These are phyloP conservation scores for Phytophthora sp. DNA, from an alignment of 352 stramenopile species.

Conservation along the genomic window DNA sequence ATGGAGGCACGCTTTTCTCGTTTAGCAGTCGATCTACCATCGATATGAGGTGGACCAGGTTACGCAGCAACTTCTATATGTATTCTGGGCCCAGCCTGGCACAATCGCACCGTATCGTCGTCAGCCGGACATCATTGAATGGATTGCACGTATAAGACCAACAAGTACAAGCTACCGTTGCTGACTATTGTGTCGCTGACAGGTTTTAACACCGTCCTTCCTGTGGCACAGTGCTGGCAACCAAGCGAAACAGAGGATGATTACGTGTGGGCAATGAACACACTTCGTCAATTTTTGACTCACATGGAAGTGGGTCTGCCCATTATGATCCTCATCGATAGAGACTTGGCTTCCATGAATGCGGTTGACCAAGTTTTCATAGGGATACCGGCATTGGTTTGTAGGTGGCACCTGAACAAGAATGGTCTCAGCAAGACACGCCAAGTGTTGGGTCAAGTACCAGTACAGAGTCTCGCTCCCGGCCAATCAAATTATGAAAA, in stretches of 20 bases:
- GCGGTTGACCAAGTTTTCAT: conserved; percentile 1
- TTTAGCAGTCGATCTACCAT: neutral
- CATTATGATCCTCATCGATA: conserved; percentile 4
- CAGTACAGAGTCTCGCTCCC: neutral
- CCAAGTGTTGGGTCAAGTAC: neutral
- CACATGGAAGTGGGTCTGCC: conserved; percentile 4
- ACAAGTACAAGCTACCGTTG: neutral
- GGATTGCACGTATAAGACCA: neutral
- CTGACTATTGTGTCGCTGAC: neutral
- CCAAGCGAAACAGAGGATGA: conserved; percentile 17
- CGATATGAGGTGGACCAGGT: too few species aligned
- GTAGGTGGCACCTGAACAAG: conserved; percentile 33
- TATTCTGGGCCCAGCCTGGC: neutral
- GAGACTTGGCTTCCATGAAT: conserved; percentile 25
- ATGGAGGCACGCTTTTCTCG: neutral
- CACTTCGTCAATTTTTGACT: conserved; percentile 7
- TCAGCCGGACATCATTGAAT: neutral
- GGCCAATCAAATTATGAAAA: neutral
- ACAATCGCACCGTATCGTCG: neutral
- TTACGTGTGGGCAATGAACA: conserved; percentile 29
- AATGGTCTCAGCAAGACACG: neutral
- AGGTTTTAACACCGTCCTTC: neutral
- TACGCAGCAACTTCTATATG: too few species aligned
- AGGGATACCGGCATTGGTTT: conserved; percentile 3
- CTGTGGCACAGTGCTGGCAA: neutral